These are phyloP conservation scores for Hypoxylon crocopeplum DNA, from an alignment of 495 filamentous ascomycete genomes.

Conservation along the genomic window DNA sequence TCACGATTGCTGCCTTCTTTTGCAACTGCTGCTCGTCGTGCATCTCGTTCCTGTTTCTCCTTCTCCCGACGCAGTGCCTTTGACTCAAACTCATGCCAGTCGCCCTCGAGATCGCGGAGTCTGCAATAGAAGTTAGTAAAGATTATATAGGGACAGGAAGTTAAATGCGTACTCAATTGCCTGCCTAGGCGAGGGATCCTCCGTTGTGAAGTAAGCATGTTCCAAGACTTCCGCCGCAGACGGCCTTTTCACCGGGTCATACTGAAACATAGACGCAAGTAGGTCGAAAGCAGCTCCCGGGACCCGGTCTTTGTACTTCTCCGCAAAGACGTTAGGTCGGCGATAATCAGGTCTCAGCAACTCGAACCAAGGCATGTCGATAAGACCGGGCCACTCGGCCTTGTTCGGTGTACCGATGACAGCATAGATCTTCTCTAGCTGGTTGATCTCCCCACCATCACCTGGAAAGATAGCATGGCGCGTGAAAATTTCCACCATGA, in stretches of 20 bases:
- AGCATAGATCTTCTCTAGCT: constrained; percentile 94
- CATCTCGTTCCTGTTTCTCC: constrained; percentile 79
- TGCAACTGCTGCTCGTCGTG: constrained; percentile 58
- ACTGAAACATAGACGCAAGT: constrained; percentile 80
- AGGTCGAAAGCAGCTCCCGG: constrained; percentile 84
- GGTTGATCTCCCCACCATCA: constrained; percentile 91
- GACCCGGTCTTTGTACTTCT: constrained; percentile 76
- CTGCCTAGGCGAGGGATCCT: constrained; percentile 79
- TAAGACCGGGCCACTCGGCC: constrained; percentile 82
- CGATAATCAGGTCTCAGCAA: constrained; percentile 79
- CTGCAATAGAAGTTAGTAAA: constrained; percentile 51
- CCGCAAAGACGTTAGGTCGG: constrained; percentile 78
- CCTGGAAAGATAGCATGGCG: constrained; percentile 94
- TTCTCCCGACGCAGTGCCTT: constrained; percentile 93
- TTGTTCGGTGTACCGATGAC: constrained; percentile 89
- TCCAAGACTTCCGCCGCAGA: constrained; percentile 84
- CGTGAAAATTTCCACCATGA: constrained; percentile 96
- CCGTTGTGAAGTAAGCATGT: constrained; percentile 86
- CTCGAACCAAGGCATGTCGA: constrained; percentile 96
- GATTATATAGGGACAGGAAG: neutral
- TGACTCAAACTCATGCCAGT: constrained; percentile 99
- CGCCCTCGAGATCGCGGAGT: constrained; percentile 83
- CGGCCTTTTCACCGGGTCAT: constrained; percentile 85
- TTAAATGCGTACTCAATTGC: constrained; percentile 75
- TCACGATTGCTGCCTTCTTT: constrained; percentile 50